phyloP scores from a whole-genome alignment of 331 rosid genomes.

The Stylosanthes scabra region DNA sequence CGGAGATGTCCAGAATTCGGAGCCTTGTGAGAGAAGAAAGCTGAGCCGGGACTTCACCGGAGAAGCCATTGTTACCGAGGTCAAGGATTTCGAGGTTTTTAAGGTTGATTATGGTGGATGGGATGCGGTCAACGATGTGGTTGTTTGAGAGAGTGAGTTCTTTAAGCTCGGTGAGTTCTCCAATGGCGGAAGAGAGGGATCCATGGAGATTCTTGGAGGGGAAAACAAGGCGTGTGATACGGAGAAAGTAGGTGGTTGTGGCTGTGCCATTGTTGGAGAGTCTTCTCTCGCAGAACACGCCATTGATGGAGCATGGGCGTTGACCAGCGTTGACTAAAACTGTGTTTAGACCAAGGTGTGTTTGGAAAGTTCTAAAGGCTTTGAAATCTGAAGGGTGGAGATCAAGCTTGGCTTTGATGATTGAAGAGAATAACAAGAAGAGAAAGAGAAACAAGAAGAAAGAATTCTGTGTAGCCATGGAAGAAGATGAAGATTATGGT shows the following conservation, averaged over 20 bases:
- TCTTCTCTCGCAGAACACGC: slow-evolving; percentile 81
- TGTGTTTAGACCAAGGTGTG: slow-evolving; percentile 40
- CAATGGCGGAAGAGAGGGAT: slow-evolving; percentile 55
- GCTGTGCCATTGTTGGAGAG: slow-evolving; percentile 53
- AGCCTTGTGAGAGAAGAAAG: slow-evolving; percentile 70
- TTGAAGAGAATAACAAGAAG: slow-evolving; percentile 13
- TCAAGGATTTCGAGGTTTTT: slow-evolving; percentile 77
- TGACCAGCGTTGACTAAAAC: slow-evolving; percentile 42
- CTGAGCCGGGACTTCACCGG: slow-evolving; percentile 65
- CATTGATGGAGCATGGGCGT: slow-evolving; percentile 63
- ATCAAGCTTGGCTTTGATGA: slow-evolving; percentile 51
- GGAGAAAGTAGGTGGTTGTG: slow-evolving; percentile 56
- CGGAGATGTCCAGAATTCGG: slow-evolving; percentile 68
- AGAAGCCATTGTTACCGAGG: slow-evolving; percentile 62
- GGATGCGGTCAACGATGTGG: slow-evolving; percentile 67
- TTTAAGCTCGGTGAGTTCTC: slow-evolving; percentile 72
- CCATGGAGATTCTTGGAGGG: slow-evolving; percentile 54
- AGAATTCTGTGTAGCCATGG: slow-evolving; percentile 49
- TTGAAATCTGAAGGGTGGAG: slow-evolving; percentile 74
- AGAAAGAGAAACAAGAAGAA: slow-evolving; percentile 48
- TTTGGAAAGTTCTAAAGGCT: slow-evolving; percentile 57
- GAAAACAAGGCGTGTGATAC: slow-evolving; percentile 66
- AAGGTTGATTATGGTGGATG: slow-evolving; percentile 72
- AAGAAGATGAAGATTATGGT: background rate
- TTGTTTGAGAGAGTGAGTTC: slow-evolving; percentile 70